phyloP scores from a whole-genome alignment of 129 eudicot genomes.

The Lactuca sativa region DNA sequence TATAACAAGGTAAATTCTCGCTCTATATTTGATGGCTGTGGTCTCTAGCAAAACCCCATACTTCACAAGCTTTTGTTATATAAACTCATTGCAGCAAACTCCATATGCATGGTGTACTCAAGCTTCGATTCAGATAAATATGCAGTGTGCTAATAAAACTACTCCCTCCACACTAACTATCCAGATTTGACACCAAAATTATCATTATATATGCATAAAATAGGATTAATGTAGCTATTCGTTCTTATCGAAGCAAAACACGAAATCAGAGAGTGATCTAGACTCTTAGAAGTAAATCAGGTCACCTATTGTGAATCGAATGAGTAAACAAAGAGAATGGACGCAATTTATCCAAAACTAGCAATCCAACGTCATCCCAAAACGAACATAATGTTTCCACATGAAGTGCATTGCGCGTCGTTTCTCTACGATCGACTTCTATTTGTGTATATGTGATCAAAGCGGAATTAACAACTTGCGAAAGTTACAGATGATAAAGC shows the following conservation, averaged over 20 bases:
- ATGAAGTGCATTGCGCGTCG: background rate
- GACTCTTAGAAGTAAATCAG: constrained; percentile 7
- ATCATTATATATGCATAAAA: background rate
- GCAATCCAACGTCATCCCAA: constrained; percentile 6
- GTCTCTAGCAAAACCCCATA: background rate
- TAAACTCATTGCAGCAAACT: background rate
- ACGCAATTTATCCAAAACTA: background rate
- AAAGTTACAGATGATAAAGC: constrained; percentile 2
- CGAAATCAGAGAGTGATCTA: background rate
- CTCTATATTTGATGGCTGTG: background rate
- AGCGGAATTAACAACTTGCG: constrained; percentile 1
- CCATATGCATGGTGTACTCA: constrained; percentile 5
- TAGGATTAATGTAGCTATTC: background rate
- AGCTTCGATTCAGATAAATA: background rate
- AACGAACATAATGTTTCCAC: background rate
- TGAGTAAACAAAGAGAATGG: background rate
- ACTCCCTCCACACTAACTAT: constrained; percentile 1
- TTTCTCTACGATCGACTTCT: constrained; percentile 2
- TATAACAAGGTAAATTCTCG: background rate
- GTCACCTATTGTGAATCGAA: background rate
- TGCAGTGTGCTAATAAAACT: background rate
- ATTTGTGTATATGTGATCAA: background rate
- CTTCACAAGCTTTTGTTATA: background rate
- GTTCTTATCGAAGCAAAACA: background rate
- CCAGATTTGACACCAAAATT: constrained; percentile 1